phyloP scores from a whole-genome alignment of 805 yeast species.

The Metschnikowia peoriensis region DNA sequence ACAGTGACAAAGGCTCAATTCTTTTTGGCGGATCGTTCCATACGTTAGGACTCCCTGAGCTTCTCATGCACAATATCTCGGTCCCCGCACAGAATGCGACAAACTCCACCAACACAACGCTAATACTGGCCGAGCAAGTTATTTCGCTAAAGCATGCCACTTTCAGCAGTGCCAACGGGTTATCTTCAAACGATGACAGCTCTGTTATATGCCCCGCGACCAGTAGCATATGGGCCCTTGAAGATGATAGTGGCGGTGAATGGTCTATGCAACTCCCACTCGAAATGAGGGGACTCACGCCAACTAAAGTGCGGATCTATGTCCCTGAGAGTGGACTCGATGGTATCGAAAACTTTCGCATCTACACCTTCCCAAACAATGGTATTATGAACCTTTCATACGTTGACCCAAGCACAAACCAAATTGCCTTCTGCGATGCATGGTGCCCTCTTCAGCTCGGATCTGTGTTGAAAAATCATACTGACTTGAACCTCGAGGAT shows the following conservation, averaged over 20 bases:
- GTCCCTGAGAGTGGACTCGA: conserved; percentile 51
- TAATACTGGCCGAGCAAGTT: conserved; percentile 56
- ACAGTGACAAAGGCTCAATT: conserved; percentile 42
- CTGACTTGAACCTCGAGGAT: conserved; percentile 24
- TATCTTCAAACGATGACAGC: conserved; percentile 24
- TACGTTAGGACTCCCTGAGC: conserved; percentile 53
- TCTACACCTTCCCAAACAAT: conserved; percentile 72
- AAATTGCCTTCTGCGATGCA: conserved; percentile 72
- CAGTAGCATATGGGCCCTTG: conserved; percentile 52
- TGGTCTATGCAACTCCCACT: conserved; percentile 62
- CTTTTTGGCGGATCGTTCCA: conserved; percentile 79
- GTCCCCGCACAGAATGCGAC: conserved; percentile 19
- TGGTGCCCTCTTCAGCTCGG: conserved; percentile 71
- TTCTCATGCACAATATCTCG: conserved; percentile 38
- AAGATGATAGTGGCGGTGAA: conserved; percentile 52
- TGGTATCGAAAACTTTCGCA: conserved; percentile 63
- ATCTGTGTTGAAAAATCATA: conserved; percentile 30
- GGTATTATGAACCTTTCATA: conserved; percentile 93
- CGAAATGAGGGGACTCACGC: conserved; percentile 43
- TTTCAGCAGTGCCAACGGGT: conserved; percentile 48
- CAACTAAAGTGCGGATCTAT: conserved; percentile 72
- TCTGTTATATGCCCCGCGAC: conserved; percentile 58
- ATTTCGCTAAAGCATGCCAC: conserved; percentile 58
- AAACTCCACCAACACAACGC: conserved; percentile 36
- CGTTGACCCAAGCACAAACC: conserved; percentile 66